phyloP scores from a whole-genome alignment of 1,284 basidiomycete genomes.

The Cryptococcus sp. region DNA sequence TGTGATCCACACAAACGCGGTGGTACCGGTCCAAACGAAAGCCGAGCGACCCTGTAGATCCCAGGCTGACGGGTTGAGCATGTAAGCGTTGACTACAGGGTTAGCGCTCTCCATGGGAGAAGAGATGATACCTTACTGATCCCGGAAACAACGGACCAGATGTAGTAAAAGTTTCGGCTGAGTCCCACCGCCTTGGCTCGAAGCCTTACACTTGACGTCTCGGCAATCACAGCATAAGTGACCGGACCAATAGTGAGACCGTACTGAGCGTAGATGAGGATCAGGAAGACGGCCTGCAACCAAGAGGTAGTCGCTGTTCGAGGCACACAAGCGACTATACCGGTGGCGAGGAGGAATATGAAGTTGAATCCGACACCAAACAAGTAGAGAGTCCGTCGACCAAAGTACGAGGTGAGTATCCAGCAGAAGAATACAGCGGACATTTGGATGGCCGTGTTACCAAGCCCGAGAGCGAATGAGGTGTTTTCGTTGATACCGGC shows the following conservation, averaged over 20 bases:
- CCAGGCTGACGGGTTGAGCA: slow-evolving; percentile 10
- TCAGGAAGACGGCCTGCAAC: slow-evolving; percentile 20
- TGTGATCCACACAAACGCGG: slow-evolving; percentile 11
- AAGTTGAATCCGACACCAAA: slow-evolving; percentile 45
- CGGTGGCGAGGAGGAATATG: slow-evolving; percentile 44
- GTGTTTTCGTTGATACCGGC: slow-evolving; percentile 39
- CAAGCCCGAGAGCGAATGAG: slow-evolving; percentile 39
- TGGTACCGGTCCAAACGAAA: slow-evolving; percentile 40
- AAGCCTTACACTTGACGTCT: slow-evolving; percentile 48
- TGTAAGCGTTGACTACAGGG: neutral
- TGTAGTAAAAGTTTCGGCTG: slow-evolving; percentile 20
- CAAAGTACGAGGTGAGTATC: slow-evolving; percentile 40
- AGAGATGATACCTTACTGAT: slow-evolving; percentile 7
- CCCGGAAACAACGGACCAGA: slow-evolving; percentile 15
- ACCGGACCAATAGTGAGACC: slow-evolving; percentile 41
- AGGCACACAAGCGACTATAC: slow-evolving; percentile 39
- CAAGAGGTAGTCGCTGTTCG: neutral
- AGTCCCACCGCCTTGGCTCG: slow-evolving; percentile 50
- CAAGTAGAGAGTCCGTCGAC: slow-evolving; percentile 49
- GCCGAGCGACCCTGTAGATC: slow-evolving; percentile 28
- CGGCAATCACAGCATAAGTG: slow-evolving; percentile 48
- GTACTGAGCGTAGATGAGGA: slow-evolving; percentile 46
- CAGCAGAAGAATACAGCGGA: neutral
- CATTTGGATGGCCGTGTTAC: slow-evolving; percentile 1
- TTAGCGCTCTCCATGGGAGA: neutral